Evolutionary conservation across 495 filamentous ascomycete genomes (phyloP).

Genomic region (Hypoxylon cercidicola): DNA sequence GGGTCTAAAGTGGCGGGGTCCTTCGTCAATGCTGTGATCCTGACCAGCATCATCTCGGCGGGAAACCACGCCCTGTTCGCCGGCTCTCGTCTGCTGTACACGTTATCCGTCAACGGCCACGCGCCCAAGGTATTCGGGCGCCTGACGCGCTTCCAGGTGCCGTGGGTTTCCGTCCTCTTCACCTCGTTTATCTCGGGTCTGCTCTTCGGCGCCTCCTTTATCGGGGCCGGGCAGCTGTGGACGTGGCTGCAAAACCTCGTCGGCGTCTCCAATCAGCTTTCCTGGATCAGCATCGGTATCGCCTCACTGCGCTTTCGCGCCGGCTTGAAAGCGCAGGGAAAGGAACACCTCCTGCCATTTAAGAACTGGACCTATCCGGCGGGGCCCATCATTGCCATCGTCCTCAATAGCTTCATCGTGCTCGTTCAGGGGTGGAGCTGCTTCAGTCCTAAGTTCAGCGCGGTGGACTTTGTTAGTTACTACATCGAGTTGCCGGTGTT

Average conservation of each 20-base stretch:
- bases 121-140: conserved; percentile 55
- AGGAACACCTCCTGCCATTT: conserved; percentile 68
- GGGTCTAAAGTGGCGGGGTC: conserved; percentile 69
- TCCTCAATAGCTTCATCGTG: conserved; percentile 65
- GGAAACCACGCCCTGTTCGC: conserved; percentile 66
- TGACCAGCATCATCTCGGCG: conserved; percentile 54
- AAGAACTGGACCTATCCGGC: conserved; percentile 70
- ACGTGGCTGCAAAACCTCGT: conserved; percentile 70
- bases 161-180: conserved; percentile 67
- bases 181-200: conserved; percentile 66
- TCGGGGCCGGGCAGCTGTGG: conserved; percentile 69
- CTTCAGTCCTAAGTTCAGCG: conserved; percentile 63
- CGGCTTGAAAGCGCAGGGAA: conserved; percentile 62
- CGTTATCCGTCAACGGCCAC: conserved; percentile 33
- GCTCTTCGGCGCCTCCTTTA: conserved; percentile 70
- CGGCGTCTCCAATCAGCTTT: conserved; percentile 71
- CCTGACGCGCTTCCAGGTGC: conserved; percentile 66
- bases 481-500: conserved; percentile 70
- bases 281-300: conserved; percentile 68
- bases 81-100: conserved; percentile 62
- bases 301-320: conserved; percentile 69
- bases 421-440: conserved; percentile 69
- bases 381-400: conserved; percentile 62
- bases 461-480: conserved; percentile 63
- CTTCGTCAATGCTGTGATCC: conserved; percentile 69